Conservation (phyloP, 108 stramenopile genomes). For the Stephanodiscus triporus region DNA sequence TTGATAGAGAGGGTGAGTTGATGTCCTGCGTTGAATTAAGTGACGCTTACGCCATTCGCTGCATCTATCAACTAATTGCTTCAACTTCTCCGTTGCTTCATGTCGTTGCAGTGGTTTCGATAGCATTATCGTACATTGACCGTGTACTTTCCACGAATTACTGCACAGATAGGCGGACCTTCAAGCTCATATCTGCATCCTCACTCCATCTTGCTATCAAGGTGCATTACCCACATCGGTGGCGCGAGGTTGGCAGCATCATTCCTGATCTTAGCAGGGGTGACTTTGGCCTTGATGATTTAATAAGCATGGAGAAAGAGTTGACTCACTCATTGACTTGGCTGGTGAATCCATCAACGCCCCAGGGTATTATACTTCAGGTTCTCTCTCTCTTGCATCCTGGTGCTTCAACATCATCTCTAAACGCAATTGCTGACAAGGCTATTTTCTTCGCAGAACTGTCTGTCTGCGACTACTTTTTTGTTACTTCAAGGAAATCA, state of each 20-base stretch:
- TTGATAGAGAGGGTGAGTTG: conserved; percentile 77
- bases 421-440: conserved; percentile 18
- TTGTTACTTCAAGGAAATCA: conserved; percentile 49
- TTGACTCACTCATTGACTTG: conserved; percentile 67
- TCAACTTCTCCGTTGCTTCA: not conserved
- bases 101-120: conserved; percentile 35
- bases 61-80: not conserved
- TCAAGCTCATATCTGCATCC: conserved; percentile 79
- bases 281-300: conserved; percentile 63
- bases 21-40: conserved; percentile 5
- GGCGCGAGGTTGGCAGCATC: conserved; percentile 47
- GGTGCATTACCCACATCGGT: conserved; percentile 57
- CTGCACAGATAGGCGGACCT: conserved; percentile 63
- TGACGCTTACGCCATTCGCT: not conserved
- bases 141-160: conserved; percentile 45
- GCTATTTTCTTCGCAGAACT: conserved; percentile 72
- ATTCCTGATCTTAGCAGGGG: conserved; percentile 82
- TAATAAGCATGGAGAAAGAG: conserved; percentile 66
- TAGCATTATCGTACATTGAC: conserved; percentile 50
- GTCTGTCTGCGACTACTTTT: conserved; percentile 68
- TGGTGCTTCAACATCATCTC: conserved; percentile 8
- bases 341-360: conserved; percentile 77
- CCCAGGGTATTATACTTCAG: conserved; percentile 43
- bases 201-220: conserved; percentile 82
- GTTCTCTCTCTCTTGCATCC: conserved; percentile 36